phyloP scores from a whole-genome alignment of 2,329 filamentous ascomycete species.

The Ceratocystis colombiana region DNA sequence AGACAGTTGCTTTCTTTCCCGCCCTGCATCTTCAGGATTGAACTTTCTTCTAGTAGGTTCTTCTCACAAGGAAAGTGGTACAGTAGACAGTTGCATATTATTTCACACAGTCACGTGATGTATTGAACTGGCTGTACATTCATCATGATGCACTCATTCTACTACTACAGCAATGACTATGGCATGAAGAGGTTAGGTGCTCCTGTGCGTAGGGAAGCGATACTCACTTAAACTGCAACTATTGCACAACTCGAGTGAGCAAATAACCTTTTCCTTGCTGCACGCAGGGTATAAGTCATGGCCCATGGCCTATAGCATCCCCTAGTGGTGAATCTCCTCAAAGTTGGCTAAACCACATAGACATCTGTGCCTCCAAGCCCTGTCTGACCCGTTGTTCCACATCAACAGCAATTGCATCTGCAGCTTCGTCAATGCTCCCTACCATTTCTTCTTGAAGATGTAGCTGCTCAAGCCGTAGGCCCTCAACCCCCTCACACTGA shows the following conservation, averaged over 20 bases:
- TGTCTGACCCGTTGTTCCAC: background rate
- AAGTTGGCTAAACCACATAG: background rate
- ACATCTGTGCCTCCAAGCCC: conserved; percentile 4
- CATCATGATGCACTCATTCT: background rate
- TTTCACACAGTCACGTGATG: background rate
- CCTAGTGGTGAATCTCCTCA: background rate
- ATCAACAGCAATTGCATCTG: background rate
- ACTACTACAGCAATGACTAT: too few relatives aligned
- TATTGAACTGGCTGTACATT: background rate
- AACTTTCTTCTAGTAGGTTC: conserved; percentile 8
- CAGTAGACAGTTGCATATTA: background rate
- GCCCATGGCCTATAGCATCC: background rate
- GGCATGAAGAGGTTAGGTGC: too few relatives aligned
- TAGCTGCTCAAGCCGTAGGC: conserved; percentile 10
- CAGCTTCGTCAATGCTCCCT: background rate
- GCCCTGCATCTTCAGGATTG: background rate
- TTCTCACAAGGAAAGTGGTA: background rate
- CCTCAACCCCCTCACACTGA: conserved; percentile 12
- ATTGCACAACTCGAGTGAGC: background rate
- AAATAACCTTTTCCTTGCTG: background rate
- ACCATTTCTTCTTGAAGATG: conserved; percentile 4
- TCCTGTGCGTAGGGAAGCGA: too few relatives aligned
- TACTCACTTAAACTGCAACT: too few relatives aligned
- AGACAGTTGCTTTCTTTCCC: background rate
- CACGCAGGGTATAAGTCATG: background rate